Conservation (phyloP, 2,329 filamentous ascomycete species). For the Capronia epimyces region DNA sequence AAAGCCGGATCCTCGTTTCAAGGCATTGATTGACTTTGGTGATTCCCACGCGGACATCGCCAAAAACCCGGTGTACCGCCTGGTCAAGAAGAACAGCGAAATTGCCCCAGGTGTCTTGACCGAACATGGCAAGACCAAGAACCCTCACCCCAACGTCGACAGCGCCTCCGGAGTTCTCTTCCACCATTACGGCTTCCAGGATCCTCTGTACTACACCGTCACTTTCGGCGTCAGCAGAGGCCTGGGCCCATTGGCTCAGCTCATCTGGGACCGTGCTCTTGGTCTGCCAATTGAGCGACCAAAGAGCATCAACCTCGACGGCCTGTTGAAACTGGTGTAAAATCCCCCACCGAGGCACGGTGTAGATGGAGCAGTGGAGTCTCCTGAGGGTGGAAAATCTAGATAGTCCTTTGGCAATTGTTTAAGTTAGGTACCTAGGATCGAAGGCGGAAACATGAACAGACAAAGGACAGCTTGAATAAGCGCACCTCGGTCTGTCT, state of each 20-base stretch:
- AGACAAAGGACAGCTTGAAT: no score
- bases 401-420: neutral
- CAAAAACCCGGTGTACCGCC: conserved; percentile 80
- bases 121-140: conserved; percentile 97
- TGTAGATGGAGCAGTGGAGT: conserved; percentile 18
- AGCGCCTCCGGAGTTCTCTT: conserved; percentile 89
- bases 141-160: conserved; percentile 96
- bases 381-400: conserved; percentile 4
- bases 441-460: no score
- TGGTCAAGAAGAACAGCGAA: conserved; percentile 88
- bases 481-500: no score
- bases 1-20: conserved; percentile 94
- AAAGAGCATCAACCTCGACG: conserved; percentile 93
- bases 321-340: conserved; percentile 63
- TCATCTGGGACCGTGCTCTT: conserved; percentile 92
- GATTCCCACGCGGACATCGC: conserved; percentile 77
- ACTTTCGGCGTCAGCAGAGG: conserved; percentile 63
- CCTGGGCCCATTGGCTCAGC: conserved; percentile 82
- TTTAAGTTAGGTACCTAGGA: no score
- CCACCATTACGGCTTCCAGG: conserved; percentile 96
- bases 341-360: neutral
- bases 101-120: conserved; percentile 85
- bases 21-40: conserved; percentile 95
- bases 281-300: conserved; percentile 94
- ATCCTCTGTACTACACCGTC: conserved; percentile 88